These are phyloP conservation scores for Ophiocordyceps camponoti-rufipedis DNA, from an alignment of 2,329 filamentous ascomycete genomes.

Conservation along the genomic window DNA sequence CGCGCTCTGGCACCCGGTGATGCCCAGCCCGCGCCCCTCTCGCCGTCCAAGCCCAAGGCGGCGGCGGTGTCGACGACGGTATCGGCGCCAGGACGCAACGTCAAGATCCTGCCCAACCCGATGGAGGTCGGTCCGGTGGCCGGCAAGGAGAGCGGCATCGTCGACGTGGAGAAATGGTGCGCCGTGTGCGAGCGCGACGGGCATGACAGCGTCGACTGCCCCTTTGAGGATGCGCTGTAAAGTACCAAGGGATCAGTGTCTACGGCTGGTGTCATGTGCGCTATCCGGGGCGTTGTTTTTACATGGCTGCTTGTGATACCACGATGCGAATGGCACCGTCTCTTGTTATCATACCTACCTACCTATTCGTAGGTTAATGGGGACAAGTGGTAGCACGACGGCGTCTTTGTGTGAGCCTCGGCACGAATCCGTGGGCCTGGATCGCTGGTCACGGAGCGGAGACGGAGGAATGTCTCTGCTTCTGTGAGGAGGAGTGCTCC, in stretches of 20 bases:
- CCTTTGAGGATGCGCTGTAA: constrained; percentile 67
- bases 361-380: too few species aligned
- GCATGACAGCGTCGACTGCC: constrained; percentile 89
- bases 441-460: too few species aligned
- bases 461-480: too few species aligned
- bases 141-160: constrained; percentile 58
- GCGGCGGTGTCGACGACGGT: constrained; percentile 5
- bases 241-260: constrained; percentile 3
- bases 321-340: constrained; percentile 7
- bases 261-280: constrained; percentile 1
- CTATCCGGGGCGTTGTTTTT: constrained; percentile 8
- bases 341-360: too few species aligned
- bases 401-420: too few species aligned
- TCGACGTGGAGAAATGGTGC: constrained; percentile 87
- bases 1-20: constrained; percentile 21
- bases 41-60: constrained; percentile 29
- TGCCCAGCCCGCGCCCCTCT: constrained; percentile 35
- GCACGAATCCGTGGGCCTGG: too few species aligned
- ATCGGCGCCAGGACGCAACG: constrained; percentile 12
- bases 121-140: constrained; percentile 52
- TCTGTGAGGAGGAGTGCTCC: too few species aligned
- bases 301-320: constrained; percentile 11
- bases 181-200: constrained; percentile 91
- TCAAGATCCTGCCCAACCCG: constrained; percentile 37
- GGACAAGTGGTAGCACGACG: too few species aligned